Conservation (phyloP, 2,329 filamentous ascomycete genomes). For the Aspergillus udagawae region DNA sequence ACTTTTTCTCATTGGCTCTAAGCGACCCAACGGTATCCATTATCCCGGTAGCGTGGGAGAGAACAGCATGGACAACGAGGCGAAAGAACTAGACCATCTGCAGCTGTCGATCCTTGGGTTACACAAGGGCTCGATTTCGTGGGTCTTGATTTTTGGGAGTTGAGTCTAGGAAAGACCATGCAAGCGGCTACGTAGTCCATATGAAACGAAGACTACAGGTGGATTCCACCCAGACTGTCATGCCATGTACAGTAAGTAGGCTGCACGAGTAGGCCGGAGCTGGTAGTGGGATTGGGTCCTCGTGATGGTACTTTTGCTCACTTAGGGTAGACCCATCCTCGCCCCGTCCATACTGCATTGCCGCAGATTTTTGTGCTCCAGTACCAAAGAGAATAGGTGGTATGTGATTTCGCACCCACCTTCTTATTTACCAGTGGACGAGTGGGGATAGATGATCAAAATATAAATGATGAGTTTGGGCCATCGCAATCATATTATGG, state of each 20-base stretch:
- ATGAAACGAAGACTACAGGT: not conserved
- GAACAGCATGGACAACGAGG: not conserved
- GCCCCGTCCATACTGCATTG: not conserved
- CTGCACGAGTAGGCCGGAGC: not conserved
- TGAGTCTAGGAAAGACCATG: not conserved
- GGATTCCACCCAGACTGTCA: not conserved
- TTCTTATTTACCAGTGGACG: not conserved
- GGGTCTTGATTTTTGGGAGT: not conserved
- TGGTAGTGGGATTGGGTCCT: not conserved
- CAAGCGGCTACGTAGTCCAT: not conserved
- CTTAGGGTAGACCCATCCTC: not conserved
- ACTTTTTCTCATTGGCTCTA: not conserved
- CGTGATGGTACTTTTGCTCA: not conserved
- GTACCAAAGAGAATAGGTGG: not conserved
- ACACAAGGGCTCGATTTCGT: not conserved
- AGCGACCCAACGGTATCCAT: not conserved
- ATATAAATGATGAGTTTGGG: not conserved
- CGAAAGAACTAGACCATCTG: slow-evolving; percentile 2
- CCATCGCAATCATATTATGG: not conserved
- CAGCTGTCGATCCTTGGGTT: not conserved
- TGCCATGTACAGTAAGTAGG: not conserved
- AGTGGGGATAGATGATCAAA: not conserved
- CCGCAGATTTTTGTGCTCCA: not conserved
- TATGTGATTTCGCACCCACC: not conserved
- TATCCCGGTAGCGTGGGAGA: not conserved